phyloP scores from a whole-genome alignment of 2,329 filamentous ascomycete species.

The Fusarium graminum region DNA sequence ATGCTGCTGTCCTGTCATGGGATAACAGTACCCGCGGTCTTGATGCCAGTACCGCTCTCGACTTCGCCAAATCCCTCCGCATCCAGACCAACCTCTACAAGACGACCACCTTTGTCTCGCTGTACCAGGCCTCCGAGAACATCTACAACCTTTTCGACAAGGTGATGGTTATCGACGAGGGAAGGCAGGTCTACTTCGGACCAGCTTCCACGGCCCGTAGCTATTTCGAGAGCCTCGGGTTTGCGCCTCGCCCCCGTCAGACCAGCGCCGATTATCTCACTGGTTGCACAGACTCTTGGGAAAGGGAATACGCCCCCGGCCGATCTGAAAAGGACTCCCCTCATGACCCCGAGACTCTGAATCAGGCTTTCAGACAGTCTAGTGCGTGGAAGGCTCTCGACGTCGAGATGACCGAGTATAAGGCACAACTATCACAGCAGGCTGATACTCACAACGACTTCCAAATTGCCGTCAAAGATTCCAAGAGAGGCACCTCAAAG shows the following conservation, averaged over 20 bases:
- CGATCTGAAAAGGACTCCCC: slow-evolving; percentile 75
- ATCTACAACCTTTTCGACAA: slow-evolving; percentile 87
- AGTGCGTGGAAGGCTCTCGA: slow-evolving; percentile 67
- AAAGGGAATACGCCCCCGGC: slow-evolving; percentile 80
- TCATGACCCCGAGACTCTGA: slow-evolving; percentile 74
- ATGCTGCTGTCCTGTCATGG: slow-evolving; percentile 79
- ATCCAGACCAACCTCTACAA: slow-evolving; percentile 87
- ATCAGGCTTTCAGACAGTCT: slow-evolving; percentile 77
- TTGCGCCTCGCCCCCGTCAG: slow-evolving; percentile 78
- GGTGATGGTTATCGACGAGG: slow-evolving; percentile 83
- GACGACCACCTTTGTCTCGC: slow-evolving; percentile 85
- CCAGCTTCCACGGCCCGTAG: slow-evolving; percentile 73
- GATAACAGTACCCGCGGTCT: slow-evolving; percentile 80
- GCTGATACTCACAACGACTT: slow-evolving; percentile 81
- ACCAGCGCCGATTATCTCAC: slow-evolving; percentile 87
- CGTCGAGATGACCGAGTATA: slow-evolving; percentile 77
- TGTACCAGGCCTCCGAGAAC: slow-evolving; percentile 88
- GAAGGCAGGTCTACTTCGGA: slow-evolving; percentile 82
- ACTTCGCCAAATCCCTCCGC: slow-evolving; percentile 77
- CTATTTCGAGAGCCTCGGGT: slow-evolving; percentile 84
- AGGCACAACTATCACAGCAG: slow-evolving; percentile 71
- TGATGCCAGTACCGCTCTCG: slow-evolving; percentile 75
- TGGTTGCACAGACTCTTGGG: slow-evolving; percentile 85
- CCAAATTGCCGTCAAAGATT: slow-evolving; percentile 78
- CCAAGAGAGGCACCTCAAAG: slow-evolving; percentile 80